Base-by-base conservation (phyloP, 148 eudicot genomes). In the Tetragonia tetragonoides region DNA sequence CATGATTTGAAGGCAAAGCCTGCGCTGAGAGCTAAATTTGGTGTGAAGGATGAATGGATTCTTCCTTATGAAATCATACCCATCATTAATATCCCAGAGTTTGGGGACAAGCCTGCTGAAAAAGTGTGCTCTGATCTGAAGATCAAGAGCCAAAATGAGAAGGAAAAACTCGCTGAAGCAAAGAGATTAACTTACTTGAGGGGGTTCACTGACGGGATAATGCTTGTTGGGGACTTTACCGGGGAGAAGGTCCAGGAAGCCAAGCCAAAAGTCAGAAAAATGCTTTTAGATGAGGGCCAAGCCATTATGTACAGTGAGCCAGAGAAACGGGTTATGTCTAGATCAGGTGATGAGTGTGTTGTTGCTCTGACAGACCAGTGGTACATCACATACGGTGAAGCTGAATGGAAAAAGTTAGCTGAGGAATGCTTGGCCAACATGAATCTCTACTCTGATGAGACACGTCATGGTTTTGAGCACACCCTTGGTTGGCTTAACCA, bases 341-440 rank as follows among this genome's bases (percentile, higher is more conserved):
- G 98, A 82, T 94, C 98, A 21, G 98, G 98, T 18, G 98, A 94
- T 80, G 97, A 94, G 80, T 94, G 98, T 85, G 97, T 94, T 17
- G 97, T 94, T 70, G 98, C 97, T 73, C 73, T 94, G 78, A 92
- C 98, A 56, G 98, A 94, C 83, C 98, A 94, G 74, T 94, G 98
- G 98, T 92, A 94, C 83, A 82, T 94, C 68, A 92, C 92, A 24
- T 92, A 94, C 66, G 97, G 98, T 56, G 98, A 94, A 78, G 5
- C 84, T 57, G 87, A 83, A 66, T 94, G 97, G 97, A 89, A 80
- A 77, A 82, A 89, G 53, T 68, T 68, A 38, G 88, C 98, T 12
- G 93, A 90, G 77, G 91, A 92, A 74, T 94, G 98, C 79, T 85
- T 94, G 83, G 87, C 90, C 44, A 81, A 73, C 72, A 92, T 94